Evolutionary conservation across 1,139 yeast genomes (phyloP).

Genomic region (Hanseniaspora gamundiae): DNA sequence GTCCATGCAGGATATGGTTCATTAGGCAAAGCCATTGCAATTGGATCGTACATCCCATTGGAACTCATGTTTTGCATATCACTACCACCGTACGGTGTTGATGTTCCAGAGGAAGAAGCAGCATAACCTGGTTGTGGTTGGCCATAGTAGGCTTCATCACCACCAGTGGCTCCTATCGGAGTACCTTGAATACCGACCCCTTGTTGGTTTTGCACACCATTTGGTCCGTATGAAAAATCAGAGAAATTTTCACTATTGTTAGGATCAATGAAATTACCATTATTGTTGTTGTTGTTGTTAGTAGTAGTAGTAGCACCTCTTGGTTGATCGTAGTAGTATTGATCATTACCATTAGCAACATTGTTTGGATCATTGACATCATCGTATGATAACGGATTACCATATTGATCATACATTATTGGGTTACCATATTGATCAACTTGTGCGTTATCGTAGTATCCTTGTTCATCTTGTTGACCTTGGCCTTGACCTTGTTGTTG

Average conservation of each 20-base stretch:
- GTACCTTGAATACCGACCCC: background rate
- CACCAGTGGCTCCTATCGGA: slow-evolving; percentile 3
- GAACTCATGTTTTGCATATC: background rate
- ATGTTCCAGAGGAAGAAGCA: slow-evolving; percentile 74
- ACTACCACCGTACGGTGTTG: slow-evolving; percentile 83
- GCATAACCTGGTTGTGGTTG: slow-evolving; percentile 78
- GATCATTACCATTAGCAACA: slow-evolving; percentile 38
- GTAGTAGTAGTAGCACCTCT: too few relatives aligned
- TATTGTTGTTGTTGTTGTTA: too few relatives aligned
- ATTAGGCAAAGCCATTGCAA: slow-evolving; percentile 37
- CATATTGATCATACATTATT: slow-evolving; percentile 19
- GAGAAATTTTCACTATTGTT: slow-evolving; percentile 64
- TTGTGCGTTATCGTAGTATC: slow-evolving; percentile 14
- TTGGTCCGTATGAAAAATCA: slow-evolving; percentile 59
- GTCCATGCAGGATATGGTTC: slow-evolving; percentile 98
- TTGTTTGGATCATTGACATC: slow-evolving; percentile 23
- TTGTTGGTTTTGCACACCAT: slow-evolving; percentile 59
- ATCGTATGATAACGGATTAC: slow-evolving; percentile 21
- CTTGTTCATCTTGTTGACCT: slow-evolving; percentile 20
- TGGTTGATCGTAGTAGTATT: slow-evolving; percentile 39
- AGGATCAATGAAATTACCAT: slow-evolving; percentile 38
- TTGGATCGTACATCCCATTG: slow-evolving; percentile 39
- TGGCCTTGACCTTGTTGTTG: slow-evolving; percentile 1
- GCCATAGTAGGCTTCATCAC: slow-evolving; percentile 56
- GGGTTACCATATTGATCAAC: slow-evolving; percentile 7